Conservation (phyloP, 2,329 filamentous ascomycete species). For the Cercospora janseana region DNA sequence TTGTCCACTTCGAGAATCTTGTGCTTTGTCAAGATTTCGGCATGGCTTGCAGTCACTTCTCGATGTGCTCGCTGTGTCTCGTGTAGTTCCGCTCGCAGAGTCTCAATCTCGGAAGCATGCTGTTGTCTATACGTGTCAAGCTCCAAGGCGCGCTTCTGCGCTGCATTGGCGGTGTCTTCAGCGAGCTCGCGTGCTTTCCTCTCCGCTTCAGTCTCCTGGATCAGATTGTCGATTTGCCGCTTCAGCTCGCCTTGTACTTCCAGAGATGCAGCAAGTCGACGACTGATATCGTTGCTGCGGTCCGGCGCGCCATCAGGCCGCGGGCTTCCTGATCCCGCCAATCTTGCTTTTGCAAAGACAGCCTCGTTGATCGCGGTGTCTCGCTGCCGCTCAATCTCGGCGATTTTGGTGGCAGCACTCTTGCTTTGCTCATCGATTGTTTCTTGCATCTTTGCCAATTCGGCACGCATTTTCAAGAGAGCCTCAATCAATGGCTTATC, state of each 20-base stretch:
- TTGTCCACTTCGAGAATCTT: conserved; percentile 84
- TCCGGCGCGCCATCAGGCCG: conserved; percentile 57
- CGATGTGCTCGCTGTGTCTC: conserved; percentile 72
- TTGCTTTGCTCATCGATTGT: conserved; percentile 87
- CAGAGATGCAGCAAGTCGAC: conserved; percentile 78
- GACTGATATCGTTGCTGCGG: conserved; percentile 70
- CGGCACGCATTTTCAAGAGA: conserved; percentile 82
- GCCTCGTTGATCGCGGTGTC: conserved; percentile 94
- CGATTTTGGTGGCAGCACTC: conserved; percentile 81
- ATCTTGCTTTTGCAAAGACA: conserved; percentile 88
- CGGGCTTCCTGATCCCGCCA: conserved; percentile 69
- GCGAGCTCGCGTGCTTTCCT: conserved; percentile 76
- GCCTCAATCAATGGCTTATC: conserved; percentile 91
- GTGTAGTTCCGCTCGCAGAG: conserved; percentile 80
- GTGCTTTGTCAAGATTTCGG: conserved; percentile 72
- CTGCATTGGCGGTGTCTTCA: conserved; percentile 80
- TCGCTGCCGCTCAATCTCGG: conserved; percentile 89
- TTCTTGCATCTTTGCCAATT: conserved; percentile 83
- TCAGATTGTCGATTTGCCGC: conserved; percentile 67
- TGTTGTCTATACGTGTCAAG: conserved; percentile 81
- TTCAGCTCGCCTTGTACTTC: conserved; percentile 78
- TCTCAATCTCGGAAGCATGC: conserved; percentile 80
- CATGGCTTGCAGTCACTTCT: conserved; percentile 73
- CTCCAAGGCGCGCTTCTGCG: conserved; percentile 78
- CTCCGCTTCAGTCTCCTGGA: conserved; percentile 74